phyloP scores from a whole-genome alignment of 805 yeast genomes.

The Candida stauntonica region DNA sequence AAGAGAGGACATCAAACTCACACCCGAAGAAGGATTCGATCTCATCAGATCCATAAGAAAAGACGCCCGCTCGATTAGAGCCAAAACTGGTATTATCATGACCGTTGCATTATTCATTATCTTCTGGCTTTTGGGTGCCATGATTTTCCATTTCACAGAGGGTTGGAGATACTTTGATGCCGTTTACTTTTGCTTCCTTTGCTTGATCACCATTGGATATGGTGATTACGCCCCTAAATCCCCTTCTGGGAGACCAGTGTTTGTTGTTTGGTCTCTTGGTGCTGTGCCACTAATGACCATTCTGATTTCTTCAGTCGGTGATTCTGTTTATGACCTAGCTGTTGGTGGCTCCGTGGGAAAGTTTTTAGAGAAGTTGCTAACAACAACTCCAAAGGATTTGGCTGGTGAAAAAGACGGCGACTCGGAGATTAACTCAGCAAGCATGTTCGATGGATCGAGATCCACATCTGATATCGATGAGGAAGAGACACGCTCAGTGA shows the following conservation, averaged over 20 bases:
- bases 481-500: slow-evolving; percentile 14
- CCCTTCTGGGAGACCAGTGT: slow-evolving; percentile 66
- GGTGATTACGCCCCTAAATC: slow-evolving; percentile 68
- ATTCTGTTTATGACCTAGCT: slow-evolving; percentile 39
- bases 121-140: slow-evolving; percentile 74
- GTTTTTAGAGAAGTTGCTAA: slow-evolving; percentile 8
- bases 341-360: slow-evolving; percentile 15
- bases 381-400: background rate
- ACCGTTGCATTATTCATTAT: slow-evolving; percentile 42
- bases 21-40: slow-evolving; percentile 48
- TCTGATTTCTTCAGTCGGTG: slow-evolving; percentile 68
- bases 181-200: slow-evolving; percentile 71
- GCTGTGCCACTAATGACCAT: slow-evolving; percentile 90
- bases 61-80: slow-evolving; percentile 34
- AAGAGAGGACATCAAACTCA: slow-evolving; percentile 21
- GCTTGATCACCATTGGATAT: slow-evolving; percentile 79
- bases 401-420: background rate
- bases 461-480: slow-evolving; percentile 2
- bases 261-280: slow-evolving; percentile 72
- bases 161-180: slow-evolving; percentile 68
- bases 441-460: slow-evolving; percentile 4
- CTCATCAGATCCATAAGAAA: slow-evolving; percentile 49
- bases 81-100: slow-evolving; percentile 33
- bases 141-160: slow-evolving; percentile 56
- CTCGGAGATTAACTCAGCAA: background rate